Base-by-base conservation (phyloP, 1,284 basidiomycete species). In the Tetrapyrgos nigripes region DNA sequence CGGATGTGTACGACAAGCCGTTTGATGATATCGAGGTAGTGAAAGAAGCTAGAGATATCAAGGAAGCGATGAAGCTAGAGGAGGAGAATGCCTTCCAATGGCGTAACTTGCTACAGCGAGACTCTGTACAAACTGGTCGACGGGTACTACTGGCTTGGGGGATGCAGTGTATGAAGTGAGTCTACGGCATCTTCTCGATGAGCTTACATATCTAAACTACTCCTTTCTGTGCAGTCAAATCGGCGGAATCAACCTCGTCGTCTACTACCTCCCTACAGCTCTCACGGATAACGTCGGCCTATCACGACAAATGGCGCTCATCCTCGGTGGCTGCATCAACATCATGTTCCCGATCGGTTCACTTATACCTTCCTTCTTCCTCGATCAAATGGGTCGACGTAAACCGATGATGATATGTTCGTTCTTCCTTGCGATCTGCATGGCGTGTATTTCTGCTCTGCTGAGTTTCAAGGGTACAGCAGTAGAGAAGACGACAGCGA, bases 291-390 rank as follows among this genome's bases (percentile, higher is more conserved):
- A 51, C 21, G 50, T 53, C 28, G 56, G 56, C n/a, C 28, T 58
- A 6, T 51, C 49, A 8, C 35, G 50, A 21, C 19, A 53, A 5
- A 3, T 58, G 37, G 28, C 56, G 23, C 28, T 52, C 11, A 58
- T 58, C 48, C 56, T 58, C 10, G 28, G 56, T 23, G 56, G 56
- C 13, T 58, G 56, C 50, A 53, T 51, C 56, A 53, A 51, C 37
- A 53, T 58, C 56, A 52, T 53, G 56, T 58, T 58, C 28, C 50
- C 50, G 26, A 5, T 58, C 35, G 56, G 56, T 8, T 58, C 56
- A 4, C 45, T 53, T n/a, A 45, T 53, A 17, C 56, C 56, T n/a
- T 26, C 50, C 0, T 58, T 51, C 28, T 58, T 53, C 40, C 28
- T 58, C n/a, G 56, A 58, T 29, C 50, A 51, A 35, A n/a, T 58